Conservation (phyloP, 352 stramenopile species). For the Globisporangium takayamanum region DNA sequence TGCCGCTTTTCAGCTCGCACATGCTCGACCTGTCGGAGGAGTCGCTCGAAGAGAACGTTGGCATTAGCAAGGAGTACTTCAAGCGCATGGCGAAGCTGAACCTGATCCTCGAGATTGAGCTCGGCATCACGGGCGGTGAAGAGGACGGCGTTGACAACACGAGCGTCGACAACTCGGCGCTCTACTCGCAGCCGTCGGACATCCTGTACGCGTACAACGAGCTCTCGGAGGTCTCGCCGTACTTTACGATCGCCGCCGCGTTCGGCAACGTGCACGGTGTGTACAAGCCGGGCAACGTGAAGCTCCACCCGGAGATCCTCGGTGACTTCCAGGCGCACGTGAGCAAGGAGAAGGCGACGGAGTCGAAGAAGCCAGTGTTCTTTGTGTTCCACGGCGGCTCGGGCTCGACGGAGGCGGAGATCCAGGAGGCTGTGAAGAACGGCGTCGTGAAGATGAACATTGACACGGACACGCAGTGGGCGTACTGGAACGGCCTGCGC, state of each 20-base stretch:
- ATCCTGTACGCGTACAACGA: conserved; percentile 95
- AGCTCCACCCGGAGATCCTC: conserved; percentile 96
- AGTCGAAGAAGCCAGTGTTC: conserved; percentile 93
- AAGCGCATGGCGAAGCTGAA: conserved; percentile 95
- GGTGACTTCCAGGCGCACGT: conserved; percentile 93
- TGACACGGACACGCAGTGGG: conserved; percentile 99
- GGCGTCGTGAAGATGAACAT: conserved; percentile 99
- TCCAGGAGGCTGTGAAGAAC: conserved; percentile 93
- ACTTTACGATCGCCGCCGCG: conserved; percentile 95
- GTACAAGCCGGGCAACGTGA: conserved; percentile 98
- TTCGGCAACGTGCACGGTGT: conserved; percentile 98
- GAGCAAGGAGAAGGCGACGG: conserved; percentile 50
- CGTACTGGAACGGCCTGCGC: conserved; percentile 98
- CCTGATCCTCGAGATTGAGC: conserved; percentile 97
- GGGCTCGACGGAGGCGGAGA: conserved; percentile 94
- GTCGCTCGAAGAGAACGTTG: conserved; percentile 97
- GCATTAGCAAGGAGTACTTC: conserved; percentile 97
- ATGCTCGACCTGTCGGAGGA: conserved; percentile 99
- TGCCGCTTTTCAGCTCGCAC: conserved; percentile 96
- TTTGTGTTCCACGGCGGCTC: conserved; percentile 99
- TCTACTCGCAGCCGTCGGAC: conserved; percentile 93
- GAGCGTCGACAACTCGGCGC: conserved; percentile 89
- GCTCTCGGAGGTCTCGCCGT: conserved; percentile 85
- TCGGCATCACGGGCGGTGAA: conserved; percentile 97
- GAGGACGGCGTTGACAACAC: conserved; percentile 98